Evolutionary conservation across 2,329 filamentous ascomycete species (phyloP), one percentile per base, ranked within the genome.

Genomic region (Penicillium rolfsii): DNA sequence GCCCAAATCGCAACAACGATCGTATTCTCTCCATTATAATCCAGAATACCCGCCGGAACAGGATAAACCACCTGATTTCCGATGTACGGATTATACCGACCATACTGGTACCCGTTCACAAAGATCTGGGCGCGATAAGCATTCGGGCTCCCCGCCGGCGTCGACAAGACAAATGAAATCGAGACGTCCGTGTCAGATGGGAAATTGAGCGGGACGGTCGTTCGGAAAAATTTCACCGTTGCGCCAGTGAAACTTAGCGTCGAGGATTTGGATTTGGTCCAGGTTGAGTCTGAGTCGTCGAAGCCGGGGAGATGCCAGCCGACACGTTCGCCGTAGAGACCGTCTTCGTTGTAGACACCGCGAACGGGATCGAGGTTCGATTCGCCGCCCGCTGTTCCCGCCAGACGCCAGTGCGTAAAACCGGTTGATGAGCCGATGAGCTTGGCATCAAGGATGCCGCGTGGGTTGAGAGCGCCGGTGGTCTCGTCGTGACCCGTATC

Each of bases 71-170:
- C 78, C 74, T 89, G 86, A 50, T 87, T 84, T 0, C 87, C 87
- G 41, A 89, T 85, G 53, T 83, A 81, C 0, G 86, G 85, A 61
- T 84, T 83, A 67, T 83, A 88, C 7, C 84, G 80, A 1, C 83
- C 86, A 64, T 86, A 88, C 68, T 88, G 85, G 66, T 88, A 89
- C 0, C 86, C 86, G 58, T 89, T 89, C n/a, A 88, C 81, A 58
- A 85, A 88, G 2, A 89, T 70, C 66, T 86, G 80, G 0, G 81
- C 83, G 11, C 86, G 79, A 12, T 84, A 79, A 0, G 79, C 77
- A 16, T 75, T 73, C 5, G 64, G 61, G 6, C 52, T 55, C 5
- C 77, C 76, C 0, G 75, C 72, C 0, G 81, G 76, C 0, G 83
- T 81, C 0, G 79, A 80, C 2, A 88, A 74, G 2, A 80, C 76